Evolutionary conservation across 352 stramenopile species (phyloP).

Genomic region (Halophytophthora batemanensis): DNA sequence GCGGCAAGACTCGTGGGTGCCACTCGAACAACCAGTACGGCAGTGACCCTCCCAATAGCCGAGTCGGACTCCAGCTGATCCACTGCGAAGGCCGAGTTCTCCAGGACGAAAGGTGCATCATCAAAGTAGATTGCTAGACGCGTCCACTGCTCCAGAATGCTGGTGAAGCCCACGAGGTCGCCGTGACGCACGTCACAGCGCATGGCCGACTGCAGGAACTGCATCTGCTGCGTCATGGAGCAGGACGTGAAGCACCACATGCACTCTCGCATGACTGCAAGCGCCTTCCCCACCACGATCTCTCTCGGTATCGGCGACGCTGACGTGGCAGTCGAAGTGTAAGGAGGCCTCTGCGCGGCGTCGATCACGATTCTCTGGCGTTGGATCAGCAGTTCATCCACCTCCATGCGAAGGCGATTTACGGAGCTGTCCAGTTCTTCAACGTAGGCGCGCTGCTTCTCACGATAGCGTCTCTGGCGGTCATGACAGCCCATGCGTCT

Average conservation of each 20-base stretch:
- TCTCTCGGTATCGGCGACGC: not conserved
- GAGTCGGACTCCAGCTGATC: slow-evolving; percentile 6
- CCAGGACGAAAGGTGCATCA: slow-evolving; percentile 1
- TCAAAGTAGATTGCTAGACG: slow-evolving; percentile 10
- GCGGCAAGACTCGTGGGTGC: slow-evolving; percentile 8
- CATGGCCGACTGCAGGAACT: slow-evolving; percentile 15
- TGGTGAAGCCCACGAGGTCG: slow-evolving; percentile 9
- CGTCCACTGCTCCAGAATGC: slow-evolving; percentile 22
- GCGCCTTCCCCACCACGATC: not conserved
- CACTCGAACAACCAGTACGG: slow-evolving; percentile 11
- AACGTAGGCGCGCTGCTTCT: slow-evolving; percentile 16
- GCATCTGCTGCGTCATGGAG: slow-evolving; percentile 6
- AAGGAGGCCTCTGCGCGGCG: not conserved
- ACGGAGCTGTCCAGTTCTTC: slow-evolving; percentile 18
- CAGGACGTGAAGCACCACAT: slow-evolving; percentile 17
- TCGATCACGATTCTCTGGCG: slow-evolving; percentile 1
- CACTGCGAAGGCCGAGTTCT: slow-evolving; percentile 9
- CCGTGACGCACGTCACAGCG: slow-evolving; percentile 15
- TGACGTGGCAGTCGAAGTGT: not conserved
- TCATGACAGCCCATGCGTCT: slow-evolving; percentile 3
- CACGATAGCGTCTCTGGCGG: slow-evolving; percentile 22
- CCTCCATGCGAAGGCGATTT: slow-evolving; percentile 17
- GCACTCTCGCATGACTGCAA: slow-evolving; percentile 13
- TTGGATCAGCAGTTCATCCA: slow-evolving; percentile 14
- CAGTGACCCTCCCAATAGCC: slow-evolving; percentile 3